Conservation (phyloP, 1,139 yeast genomes). For the Hyphopichia wangnamkhiaoensis region DNA sequence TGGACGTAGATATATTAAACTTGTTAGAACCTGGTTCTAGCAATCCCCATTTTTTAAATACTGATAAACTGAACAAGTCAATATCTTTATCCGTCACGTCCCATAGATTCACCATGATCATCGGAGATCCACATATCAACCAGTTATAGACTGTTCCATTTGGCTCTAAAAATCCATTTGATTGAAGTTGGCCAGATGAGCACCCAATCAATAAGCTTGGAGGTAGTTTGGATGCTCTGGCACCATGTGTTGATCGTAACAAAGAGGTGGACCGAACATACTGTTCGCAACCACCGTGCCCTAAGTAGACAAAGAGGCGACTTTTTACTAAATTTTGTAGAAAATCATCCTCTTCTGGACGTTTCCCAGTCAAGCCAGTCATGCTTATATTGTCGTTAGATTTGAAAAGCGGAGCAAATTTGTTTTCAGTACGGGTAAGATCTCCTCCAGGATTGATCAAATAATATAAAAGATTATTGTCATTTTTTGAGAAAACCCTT, state of each 20-base stretch:
- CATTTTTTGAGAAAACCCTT: slow-evolving; percentile 3
- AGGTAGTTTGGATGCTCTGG: slow-evolving; percentile 39
- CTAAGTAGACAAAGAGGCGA: slow-evolving; percentile 74
- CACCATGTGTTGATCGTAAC: slow-evolving; percentile 16
- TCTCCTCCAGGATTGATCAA: slow-evolving; percentile 85
- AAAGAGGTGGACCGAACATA: slow-evolving; percentile 50
- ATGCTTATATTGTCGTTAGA: slow-evolving; percentile 39
- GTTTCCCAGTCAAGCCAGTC: slow-evolving; percentile 53
- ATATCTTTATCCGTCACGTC: slow-evolving; percentile 97
- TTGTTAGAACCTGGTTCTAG: slow-evolving; percentile 17
- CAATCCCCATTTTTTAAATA: slow-evolving; percentile 67
- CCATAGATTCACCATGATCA: slow-evolving; percentile 88
- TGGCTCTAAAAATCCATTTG: slow-evolving; percentile 66
- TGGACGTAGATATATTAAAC: slow-evolving; percentile 47
- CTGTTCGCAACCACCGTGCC: slow-evolving; percentile 96
- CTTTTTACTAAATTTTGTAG: slow-evolving; percentile 36
- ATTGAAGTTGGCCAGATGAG: slow-evolving; percentile 73
- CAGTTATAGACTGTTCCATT: slow-evolving; percentile 78
- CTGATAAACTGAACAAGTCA: slow-evolving; percentile 66
- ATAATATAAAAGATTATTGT: slow-evolving; percentile 44
- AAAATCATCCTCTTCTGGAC: slow-evolving; percentile 57
- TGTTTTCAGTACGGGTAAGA: slow-evolving; percentile 62
- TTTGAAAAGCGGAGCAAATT: slow-evolving; percentile 51
- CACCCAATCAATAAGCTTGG: slow-evolving; percentile 87
- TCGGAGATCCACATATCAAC: slow-evolving; percentile 76